Evolutionary conservation across 305 asterid genomes (phyloP).

Genomic region (Ruellia speciosa): DNA sequence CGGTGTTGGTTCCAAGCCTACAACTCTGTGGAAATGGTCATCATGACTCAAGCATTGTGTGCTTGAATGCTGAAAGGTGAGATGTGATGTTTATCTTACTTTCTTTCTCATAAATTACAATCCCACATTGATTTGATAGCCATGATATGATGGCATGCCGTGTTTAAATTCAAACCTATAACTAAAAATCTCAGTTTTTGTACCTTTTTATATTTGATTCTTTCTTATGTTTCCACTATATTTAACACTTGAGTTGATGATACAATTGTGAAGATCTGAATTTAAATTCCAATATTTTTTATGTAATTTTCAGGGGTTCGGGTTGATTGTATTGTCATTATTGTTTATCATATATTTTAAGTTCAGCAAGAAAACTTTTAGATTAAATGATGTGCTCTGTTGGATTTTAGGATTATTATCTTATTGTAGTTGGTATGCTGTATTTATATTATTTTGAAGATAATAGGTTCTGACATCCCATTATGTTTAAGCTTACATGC

Average conservation of each 20-base stretch:
- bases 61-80: slow-evolving; percentile 81
- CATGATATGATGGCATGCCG: not conserved
- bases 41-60: slow-evolving; percentile 39
- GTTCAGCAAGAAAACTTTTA: too few species aligned
- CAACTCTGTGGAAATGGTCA: slow-evolving; percentile 36
- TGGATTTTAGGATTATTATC: too few species aligned
- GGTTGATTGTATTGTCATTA: too few species aligned
- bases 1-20: slow-evolving; percentile 67
- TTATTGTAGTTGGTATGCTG: too few species aligned
- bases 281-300: too few species aligned
- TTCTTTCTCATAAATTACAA: slow-evolving; percentile 7
- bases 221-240: not conserved
- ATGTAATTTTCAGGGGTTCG: too few species aligned
- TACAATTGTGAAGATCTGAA: not conserved
- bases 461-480: too few species aligned
- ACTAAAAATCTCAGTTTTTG: not conserved
- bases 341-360: too few species aligned
- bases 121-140: slow-evolving; percentile 7
- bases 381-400: too few species aligned
- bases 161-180: not conserved
- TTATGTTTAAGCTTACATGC: not conserved
- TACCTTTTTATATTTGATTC: not conserved
- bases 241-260: not conserved
- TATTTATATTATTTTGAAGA: too few species aligned
- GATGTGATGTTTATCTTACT: slow-evolving; percentile 12